Conservation (phyloP, 345 rosid genomes). For the Populus alba region DNA sequence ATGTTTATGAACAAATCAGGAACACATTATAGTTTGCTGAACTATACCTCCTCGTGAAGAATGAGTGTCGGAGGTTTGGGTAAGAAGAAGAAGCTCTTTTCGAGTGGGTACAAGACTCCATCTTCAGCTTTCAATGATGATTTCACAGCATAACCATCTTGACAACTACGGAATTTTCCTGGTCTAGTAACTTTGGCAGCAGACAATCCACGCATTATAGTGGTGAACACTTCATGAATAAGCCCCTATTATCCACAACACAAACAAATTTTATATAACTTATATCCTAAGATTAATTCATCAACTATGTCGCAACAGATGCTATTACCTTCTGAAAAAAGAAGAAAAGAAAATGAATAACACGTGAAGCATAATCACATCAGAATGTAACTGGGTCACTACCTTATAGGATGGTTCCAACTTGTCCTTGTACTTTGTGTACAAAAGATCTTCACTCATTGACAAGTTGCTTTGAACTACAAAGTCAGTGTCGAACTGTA, state of each 20-base stretch:
- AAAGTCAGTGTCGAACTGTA: constrained; percentile 79
- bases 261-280: neutral
- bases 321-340: neutral
- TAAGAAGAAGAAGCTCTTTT: constrained; percentile 92
- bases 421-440: constrained; percentile 84
- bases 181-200: constrained; percentile 96
- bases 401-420: constrained; percentile 84
- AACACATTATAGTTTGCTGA: neutral
- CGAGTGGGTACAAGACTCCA: constrained; percentile 92
- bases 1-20: neutral
- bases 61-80: constrained; percentile 99
- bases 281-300: neutral
- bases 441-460: constrained; percentile 71
- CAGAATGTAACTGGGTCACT: neutral
- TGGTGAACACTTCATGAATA: constrained; percentile 90
- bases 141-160: constrained; percentile 98
- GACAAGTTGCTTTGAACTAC: constrained; percentile 60
- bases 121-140: constrained; percentile 98
- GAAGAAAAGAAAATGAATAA: neutral
- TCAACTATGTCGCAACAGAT: neutral
- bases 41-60: constrained; percentile 90
- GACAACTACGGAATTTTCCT: constrained; percentile 94
- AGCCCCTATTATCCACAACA: constrained; percentile 56
- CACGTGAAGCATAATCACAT: neutral
- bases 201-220: constrained; percentile 79